A percentile compares a stretch with the other conserved stretches of the same genome.
Conservation (phyloP, 805 yeast species). For the Allodekkera sacchari region DNA sequence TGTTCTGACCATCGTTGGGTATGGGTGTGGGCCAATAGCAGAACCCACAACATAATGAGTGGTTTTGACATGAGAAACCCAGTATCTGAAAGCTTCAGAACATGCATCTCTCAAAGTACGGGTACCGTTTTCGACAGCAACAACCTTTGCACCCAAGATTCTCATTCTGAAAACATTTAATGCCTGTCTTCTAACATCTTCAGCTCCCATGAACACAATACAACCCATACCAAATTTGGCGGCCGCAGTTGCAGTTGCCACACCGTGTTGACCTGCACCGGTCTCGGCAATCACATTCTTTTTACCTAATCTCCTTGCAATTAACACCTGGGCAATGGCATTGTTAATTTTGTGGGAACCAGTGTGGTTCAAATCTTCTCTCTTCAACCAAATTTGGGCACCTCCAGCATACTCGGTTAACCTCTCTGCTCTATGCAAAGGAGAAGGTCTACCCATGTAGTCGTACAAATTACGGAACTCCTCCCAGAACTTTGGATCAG, state of each 20-base stretch:
- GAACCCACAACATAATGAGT: slow-evolving; percentile 97
- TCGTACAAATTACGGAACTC: slow-evolving; percentile 79
- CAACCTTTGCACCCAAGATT: slow-evolving; percentile 90
- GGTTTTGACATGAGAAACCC: slow-evolving; percentile 82
- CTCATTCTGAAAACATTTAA: slow-evolving; percentile 96
- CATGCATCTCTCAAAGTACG: slow-evolving; percentile 96
- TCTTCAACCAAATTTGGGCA: slow-evolving; percentile 92
- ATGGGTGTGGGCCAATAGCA: slow-evolving; percentile 99
- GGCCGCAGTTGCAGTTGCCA: slow-evolving; percentile 87
- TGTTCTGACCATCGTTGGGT: slow-evolving; percentile 95
- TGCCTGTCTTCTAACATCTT: slow-evolving; percentile 98
- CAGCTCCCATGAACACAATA: slow-evolving; percentile 98
- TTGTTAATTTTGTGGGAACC: slow-evolving; percentile 86
- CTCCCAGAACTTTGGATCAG: slow-evolving; percentile 89
- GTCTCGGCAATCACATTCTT: slow-evolving; percentile 77
- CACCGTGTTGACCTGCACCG: slow-evolving; percentile 94
- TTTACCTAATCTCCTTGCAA: slow-evolving; percentile 75
- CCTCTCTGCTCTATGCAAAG: slow-evolving; percentile 85
- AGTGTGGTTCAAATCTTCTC: slow-evolving; percentile 91
- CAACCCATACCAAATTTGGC: slow-evolving; percentile 91
- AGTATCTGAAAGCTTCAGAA: slow-evolving; percentile 88
- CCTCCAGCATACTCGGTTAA: slow-evolving; percentile 89
- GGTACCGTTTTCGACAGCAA: slow-evolving; percentile 92
- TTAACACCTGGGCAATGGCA: slow-evolving; percentile 72
- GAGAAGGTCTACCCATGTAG: slow-evolving; percentile 95